Percentiles rank a stretch among this genome's conserved stretches.
phyloP scores from a whole-genome alignment of 352 stramenopile genomes.

The Globisporangium nunn region DNA sequence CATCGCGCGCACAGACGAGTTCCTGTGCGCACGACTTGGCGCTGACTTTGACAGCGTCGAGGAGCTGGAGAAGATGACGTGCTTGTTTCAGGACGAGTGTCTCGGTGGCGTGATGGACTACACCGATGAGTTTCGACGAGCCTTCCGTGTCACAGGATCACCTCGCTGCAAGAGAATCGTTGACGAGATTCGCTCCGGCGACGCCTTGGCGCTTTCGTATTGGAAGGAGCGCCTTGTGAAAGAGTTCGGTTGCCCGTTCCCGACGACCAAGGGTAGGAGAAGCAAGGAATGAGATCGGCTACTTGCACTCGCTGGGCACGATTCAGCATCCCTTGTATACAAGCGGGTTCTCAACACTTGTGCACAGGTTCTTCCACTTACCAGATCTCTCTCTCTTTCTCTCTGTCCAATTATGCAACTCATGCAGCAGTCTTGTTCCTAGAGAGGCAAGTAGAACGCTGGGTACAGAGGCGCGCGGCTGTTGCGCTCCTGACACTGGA shows the following conservation, averaged over 20 bases:
- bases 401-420: neutral
- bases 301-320: neutral
- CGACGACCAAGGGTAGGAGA: neutral
- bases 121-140: constrained; percentile 26
- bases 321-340: too few species aligned
- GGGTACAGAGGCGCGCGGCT: constrained; percentile 29
- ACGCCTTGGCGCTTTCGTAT: constrained; percentile 14
- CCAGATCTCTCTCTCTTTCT: neutral
- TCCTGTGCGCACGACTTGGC: neutral
- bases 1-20: constrained; percentile 10
- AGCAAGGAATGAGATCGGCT: neutral
- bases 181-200: constrained; percentile 5
- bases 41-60: constrained; percentile 5
- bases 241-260: constrained; percentile 9
- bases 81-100: constrained; percentile 33
- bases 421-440: neutral
- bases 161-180: constrained; percentile 32
- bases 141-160: constrained; percentile 18
- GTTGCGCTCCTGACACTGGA: constrained; percentile 22
- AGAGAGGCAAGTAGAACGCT: constrained; percentile 49
- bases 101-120: constrained; percentile 30
- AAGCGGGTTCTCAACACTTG: neutral
- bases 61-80: constrained; percentile 38
- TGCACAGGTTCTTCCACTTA: neutral
- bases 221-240: constrained; percentile 22